Percentiles rank a stretch among this genome's conserved stretches.
Conservation (phyloP, 352 stramenopile species). For the Chloridella minuta region DNA sequence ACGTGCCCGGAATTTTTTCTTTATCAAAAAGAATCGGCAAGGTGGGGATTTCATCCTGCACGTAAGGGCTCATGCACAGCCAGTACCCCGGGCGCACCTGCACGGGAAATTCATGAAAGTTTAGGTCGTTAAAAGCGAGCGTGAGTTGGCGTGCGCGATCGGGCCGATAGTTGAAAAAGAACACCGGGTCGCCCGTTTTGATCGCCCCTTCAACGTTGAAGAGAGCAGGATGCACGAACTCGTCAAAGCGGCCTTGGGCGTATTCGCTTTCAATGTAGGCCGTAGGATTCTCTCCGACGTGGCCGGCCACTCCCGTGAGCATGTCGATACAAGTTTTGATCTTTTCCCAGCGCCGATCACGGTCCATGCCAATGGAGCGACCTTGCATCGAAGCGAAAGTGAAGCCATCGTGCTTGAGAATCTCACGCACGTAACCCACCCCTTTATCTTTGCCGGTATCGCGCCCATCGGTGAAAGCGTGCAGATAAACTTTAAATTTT, state of each 20-base stretch:
- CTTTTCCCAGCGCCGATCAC: constrained; percentile 18
- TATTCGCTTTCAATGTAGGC: constrained; percentile 16
- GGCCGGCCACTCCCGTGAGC: constrained; percentile 14
- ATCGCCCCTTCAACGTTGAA: constrained; percentile 18
- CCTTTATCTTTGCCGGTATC: constrained; percentile 13
- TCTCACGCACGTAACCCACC: constrained; percentile 14
- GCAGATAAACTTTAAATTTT: background rate
- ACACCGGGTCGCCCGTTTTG: constrained; percentile 18
- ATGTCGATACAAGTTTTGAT: constrained; percentile 17
- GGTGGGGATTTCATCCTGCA: too few relatives aligned
- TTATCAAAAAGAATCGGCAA: too few relatives aligned
- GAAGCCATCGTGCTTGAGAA: constrained; percentile 19
- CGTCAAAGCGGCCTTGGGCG: constrained; percentile 15
- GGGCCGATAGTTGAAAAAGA: constrained; percentile 19
- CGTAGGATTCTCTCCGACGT: background rate
- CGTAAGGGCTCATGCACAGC: too few relatives aligned
- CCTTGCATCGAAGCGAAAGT: constrained; percentile 16
- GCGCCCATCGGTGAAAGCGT: constrained; percentile 18
- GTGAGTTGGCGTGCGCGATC: constrained; percentile 20
- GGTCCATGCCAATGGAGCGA: constrained; percentile 19
- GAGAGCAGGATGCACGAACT: constrained; percentile 18
- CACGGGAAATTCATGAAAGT: too few relatives aligned
- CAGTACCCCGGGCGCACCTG: too few relatives aligned
- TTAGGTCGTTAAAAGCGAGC: constrained; percentile 14
- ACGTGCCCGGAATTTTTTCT: too few relatives aligned